A percentile compares a stretch with the other conserved stretches of the same genome.
Evolutionary conservation across 768 basidiomycete species (phyloP).

Genomic region (Suillus clintonianus): DNA sequence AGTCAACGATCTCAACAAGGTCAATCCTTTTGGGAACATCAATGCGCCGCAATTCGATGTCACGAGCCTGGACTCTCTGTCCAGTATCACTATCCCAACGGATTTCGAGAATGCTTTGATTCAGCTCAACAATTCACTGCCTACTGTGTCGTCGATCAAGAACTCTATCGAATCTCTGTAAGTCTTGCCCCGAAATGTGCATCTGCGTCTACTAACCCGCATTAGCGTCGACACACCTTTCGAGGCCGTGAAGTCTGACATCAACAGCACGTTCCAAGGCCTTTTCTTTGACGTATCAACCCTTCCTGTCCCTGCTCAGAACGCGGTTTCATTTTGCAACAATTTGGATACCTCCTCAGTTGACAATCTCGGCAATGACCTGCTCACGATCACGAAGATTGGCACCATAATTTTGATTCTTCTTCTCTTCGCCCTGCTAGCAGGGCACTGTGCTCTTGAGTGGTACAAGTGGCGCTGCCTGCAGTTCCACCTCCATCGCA

Average conservation of each 20-base stretch:
- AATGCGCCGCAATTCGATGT: conserved; percentile 70
- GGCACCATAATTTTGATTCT: conserved; percentile 74
- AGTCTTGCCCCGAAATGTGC: conserved; percentile 27
- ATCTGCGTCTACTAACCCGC: conserved; percentile 1
- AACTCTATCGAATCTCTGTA: conserved; percentile 67
- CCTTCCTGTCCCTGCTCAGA: conserved; percentile 76
- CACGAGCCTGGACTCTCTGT: conserved; percentile 71
- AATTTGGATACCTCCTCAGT: conserved; percentile 81
- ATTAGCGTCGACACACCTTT: conserved; percentile 82
- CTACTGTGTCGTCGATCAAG: conserved; percentile 76
- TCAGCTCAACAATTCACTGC: conserved; percentile 80
- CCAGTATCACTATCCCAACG: conserved; percentile 79
- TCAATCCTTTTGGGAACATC: conserved; percentile 73
- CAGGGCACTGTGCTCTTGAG: conserved; percentile 73
- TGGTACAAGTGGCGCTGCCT: conserved; percentile 88
- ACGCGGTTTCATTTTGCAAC: conserved; percentile 72
- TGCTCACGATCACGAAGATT: conserved; percentile 80
- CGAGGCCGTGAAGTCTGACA: conserved; percentile 82
- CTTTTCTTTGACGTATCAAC: conserved; percentile 70
- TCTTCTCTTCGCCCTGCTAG: conserved; percentile 72
- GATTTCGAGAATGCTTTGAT: conserved; percentile 72
- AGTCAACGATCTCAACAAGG: conserved; percentile 69
- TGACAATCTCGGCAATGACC: conserved; percentile 78
- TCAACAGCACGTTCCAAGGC: conserved; percentile 82
- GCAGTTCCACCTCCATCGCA: conserved; percentile 63